phyloP scores from a whole-genome alignment of 225 moss, liverwort and hornwort genomes.

The Anthoceros angustus region DNA sequence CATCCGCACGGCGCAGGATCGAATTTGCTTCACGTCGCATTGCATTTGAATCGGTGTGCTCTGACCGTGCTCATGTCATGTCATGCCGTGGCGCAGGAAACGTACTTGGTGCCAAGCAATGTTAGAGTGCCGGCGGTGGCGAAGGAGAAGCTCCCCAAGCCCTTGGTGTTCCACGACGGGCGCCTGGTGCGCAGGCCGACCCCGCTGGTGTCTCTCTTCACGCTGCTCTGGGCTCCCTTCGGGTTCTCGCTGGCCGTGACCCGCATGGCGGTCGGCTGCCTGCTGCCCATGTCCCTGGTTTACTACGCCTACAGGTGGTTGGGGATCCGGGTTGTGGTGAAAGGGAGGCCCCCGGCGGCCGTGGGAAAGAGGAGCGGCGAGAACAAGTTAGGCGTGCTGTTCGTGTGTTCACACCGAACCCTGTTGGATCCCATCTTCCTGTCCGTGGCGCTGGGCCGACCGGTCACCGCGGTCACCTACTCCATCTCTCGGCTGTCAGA shows the following conservation, averaged over 20 bases:
- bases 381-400: slow-evolving; percentile 15
- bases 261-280: slow-evolving; percentile 24
- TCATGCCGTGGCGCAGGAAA: slow-evolving; percentile 15
- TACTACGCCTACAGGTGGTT: slow-evolving; percentile 24
- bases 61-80: neutral
- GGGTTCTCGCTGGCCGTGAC: slow-evolving; percentile 27
- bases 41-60: no score
- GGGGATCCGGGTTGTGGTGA: slow-evolving; percentile 26
- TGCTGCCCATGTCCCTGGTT: slow-evolving; percentile 25
- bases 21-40: no score
- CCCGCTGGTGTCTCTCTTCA: slow-evolving; percentile 16
- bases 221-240: slow-evolving; percentile 38
- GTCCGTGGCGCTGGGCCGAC: slow-evolving; percentile 20
- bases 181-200: slow-evolving; percentile 41
- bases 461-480: slow-evolving; percentile 35
- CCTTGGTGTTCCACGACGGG: slow-evolving; percentile 38
- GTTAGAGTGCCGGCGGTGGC: slow-evolving; percentile 13
- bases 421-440: slow-evolving; percentile 50
- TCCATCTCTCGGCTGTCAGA: slow-evolving; percentile 46
- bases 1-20: no score
- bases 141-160: slow-evolving; percentile 17
- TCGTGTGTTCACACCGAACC: slow-evolving; percentile 36
- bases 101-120: slow-evolving; percentile 26
- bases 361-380: slow-evolving; percentile 9
- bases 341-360: slow-evolving; percentile 18